phyloP scores from a whole-genome alignment of 768 basidiomycete species.

The Phanerochaete carnosa region DNA sequence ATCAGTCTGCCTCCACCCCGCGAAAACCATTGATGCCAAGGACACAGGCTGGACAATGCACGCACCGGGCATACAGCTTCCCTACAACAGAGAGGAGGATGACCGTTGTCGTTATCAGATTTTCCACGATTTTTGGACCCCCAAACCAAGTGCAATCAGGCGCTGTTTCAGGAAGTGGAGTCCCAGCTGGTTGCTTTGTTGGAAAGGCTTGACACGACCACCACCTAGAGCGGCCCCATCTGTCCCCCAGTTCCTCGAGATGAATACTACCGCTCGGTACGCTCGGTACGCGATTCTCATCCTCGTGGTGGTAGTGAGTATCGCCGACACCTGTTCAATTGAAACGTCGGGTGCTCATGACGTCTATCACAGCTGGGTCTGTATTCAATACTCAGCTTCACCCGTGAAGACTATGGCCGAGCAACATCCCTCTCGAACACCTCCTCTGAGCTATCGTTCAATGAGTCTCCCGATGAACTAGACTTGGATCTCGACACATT shows the following conservation, averaged over 20 bases:
- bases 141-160: neutral
- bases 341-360: neutral
- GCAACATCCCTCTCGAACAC: conserved; percentile 49
- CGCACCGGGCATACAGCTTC: too few species aligned
- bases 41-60: too few species aligned
- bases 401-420: conserved; percentile 61
- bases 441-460: conserved; percentile 27
- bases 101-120: too few species aligned
- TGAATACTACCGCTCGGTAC: conserved; percentile 29
- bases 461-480: neutral
- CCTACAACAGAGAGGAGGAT: too few species aligned
- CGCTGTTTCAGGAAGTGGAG: neutral
- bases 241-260: conserved; percentile 9
- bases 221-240: neutral
- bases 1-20: too few species aligned
- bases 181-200: neutral
- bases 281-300: conserved; percentile 25
- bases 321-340: neutral
- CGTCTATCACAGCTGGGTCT: conserved; percentile 23
- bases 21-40: too few species aligned
- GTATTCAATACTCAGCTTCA: conserved; percentile 65
- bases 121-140: too few species aligned
- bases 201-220: neutral
- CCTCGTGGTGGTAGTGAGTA: conserved; percentile 27
- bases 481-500: conserved; percentile 1